Percentiles rank a stretch among this genome's conserved stretches.
These are phyloP conservation scores for Sporisorium reilianum DNA, from an alignment of 1,284 basidiomycete genomes.

Conservation along the genomic window DNA sequence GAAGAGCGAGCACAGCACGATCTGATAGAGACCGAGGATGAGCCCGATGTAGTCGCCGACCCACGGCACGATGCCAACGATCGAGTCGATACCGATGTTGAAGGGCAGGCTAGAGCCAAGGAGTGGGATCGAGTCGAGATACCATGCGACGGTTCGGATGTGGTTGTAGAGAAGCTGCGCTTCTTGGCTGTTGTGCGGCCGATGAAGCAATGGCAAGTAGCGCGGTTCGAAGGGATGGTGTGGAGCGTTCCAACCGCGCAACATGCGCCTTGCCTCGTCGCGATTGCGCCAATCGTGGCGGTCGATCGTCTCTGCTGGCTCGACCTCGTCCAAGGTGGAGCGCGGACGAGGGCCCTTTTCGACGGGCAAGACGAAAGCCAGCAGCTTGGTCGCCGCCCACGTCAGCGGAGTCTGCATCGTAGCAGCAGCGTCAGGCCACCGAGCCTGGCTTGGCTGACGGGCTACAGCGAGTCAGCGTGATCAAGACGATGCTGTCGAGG, in stretches of 20 bases:
- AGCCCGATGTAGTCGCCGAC: slow-evolving; percentile 64
- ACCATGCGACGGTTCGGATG: slow-evolving; percentile 59
- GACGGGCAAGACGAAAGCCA: slow-evolving; percentile 15
- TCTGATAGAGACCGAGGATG: slow-evolving; percentile 62
- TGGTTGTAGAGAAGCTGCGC: slow-evolving; percentile 69
- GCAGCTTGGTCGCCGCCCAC: slow-evolving; percentile 27
- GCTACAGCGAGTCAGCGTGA: background rate
- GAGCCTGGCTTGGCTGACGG: background rate
- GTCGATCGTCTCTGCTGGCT: slow-evolving; percentile 6
- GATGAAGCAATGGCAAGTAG: slow-evolving; percentile 23
- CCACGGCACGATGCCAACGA: slow-evolving; percentile 60
- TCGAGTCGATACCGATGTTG: slow-evolving; percentile 57
- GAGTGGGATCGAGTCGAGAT: slow-evolving; percentile 51
- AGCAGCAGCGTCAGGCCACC: background rate
- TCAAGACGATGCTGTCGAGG: background rate
- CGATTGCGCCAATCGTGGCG: slow-evolving; percentile 3
- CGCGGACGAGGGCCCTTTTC: slow-evolving; percentile 23
- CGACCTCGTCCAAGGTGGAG: slow-evolving; percentile 14
- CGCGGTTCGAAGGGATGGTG: slow-evolving; percentile 13
- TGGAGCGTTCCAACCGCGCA: background rate
- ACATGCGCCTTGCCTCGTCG: slow-evolving; percentile 7
- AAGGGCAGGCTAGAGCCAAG: slow-evolving; percentile 47
- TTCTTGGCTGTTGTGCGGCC: slow-evolving; percentile 34
- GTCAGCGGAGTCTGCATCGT: slow-evolving; percentile 17
- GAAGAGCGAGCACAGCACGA: slow-evolving; percentile 62